Evolutionary conservation across 805 yeast genomes (phyloP).

Genomic region (Candida parachauliodes): DNA sequence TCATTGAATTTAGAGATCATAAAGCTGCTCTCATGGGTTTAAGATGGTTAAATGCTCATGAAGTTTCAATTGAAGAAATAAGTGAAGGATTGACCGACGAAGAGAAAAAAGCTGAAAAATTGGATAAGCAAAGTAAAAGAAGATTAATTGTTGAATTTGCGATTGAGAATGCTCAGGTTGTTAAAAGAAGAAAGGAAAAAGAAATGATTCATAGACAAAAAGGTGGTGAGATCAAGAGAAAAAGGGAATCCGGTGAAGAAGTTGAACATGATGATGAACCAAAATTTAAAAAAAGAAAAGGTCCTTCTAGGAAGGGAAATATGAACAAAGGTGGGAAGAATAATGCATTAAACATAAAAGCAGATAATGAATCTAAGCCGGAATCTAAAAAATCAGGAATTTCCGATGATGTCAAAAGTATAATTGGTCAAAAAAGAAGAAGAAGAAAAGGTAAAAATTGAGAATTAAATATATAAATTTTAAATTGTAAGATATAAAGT

Average conservation of each 20-base stretch:
- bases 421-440: slow-evolving; percentile 68
- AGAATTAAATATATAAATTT: neutral
- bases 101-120: slow-evolving; percentile 52
- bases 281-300: slow-evolving; percentile 20
- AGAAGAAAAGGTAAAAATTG: slow-evolving; percentile 48
- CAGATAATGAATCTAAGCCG: slow-evolving; percentile 18
- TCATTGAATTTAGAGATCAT: slow-evolving; percentile 89
- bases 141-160: slow-evolving; percentile 93
- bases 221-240: slow-evolving; percentile 13
- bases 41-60: slow-evolving; percentile 95
- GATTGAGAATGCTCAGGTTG: slow-evolving; percentile 89
- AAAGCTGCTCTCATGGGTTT: slow-evolving; percentile 91
- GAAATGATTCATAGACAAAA: slow-evolving; percentile 40
- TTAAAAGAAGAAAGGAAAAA: slow-evolving; percentile 82
- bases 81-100: slow-evolving; percentile 67
- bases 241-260: slow-evolving; percentile 16
- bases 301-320: slow-evolving; percentile 22
- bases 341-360: too few relatives aligned
- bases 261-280: slow-evolving; percentile 17
- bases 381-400: slow-evolving; percentile 27
- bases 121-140: slow-evolving; percentile 59
- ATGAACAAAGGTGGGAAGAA: slow-evolving; percentile 43
- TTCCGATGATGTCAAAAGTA: slow-evolving; percentile 54
- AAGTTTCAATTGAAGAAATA: slow-evolving; percentile 69
- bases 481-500: too few relatives aligned